Conservation (phyloP, 352 stramenopile species). For the Pythium phragmitis region DNA sequence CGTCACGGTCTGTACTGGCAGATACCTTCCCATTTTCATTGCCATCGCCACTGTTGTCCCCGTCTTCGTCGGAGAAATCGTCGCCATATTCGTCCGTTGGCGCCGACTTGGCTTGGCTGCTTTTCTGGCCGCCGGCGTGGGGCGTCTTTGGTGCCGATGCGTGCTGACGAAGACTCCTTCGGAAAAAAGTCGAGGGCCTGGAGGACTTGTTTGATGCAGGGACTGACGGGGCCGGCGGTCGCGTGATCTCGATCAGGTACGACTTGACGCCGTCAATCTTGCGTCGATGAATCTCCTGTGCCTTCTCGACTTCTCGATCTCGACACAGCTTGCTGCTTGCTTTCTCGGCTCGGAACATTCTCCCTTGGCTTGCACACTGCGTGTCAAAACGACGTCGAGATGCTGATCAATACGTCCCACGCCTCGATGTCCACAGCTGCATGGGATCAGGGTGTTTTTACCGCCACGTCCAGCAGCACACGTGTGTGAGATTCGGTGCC, state of each 20-base stretch:
- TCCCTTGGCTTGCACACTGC: not conserved
- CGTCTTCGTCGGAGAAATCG: not conserved
- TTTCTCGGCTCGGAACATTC: conserved; percentile 75
- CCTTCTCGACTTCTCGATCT: conserved; percentile 65
- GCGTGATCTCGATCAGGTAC: conserved; percentile 41
- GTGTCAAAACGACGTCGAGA: not conserved
- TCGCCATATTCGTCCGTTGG: not conserved
- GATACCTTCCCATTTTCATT: not conserved
- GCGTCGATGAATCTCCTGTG: conserved; percentile 64
- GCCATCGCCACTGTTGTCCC: not conserved
- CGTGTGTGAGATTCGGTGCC: not conserved
- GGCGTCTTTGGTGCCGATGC: not conserved
- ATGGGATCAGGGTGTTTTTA: not conserved
- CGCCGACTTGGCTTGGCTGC: not conserved
- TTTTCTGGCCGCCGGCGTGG: not conserved
- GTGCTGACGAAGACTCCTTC: conserved; percentile 23
- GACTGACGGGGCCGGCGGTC: conserved; percentile 18
- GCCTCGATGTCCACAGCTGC: not conserved
- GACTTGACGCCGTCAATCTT: conserved; percentile 74
- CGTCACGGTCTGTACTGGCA: not conserved
- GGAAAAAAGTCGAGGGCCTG: conserved; percentile 26
- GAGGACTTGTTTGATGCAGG: conserved; percentile 13
- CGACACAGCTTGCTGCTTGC: conserved; percentile 77
- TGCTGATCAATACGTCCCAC: not conserved
- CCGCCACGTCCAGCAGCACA: not conserved